Evolutionary conservation across 306 rosid species (phyloP).

Genomic region (Vigna trinervia): DNA sequence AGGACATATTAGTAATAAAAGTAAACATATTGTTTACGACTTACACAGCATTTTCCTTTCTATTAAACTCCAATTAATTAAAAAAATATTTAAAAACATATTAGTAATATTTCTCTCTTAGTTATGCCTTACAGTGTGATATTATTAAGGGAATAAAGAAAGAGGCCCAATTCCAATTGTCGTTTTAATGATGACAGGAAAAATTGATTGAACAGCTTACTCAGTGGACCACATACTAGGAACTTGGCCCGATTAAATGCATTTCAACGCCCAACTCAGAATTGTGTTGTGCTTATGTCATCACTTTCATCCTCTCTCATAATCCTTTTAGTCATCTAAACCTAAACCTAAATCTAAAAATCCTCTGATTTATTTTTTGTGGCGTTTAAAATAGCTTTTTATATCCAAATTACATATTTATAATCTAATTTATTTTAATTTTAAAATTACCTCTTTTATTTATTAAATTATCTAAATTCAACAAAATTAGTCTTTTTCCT

Average conservation of each 20-base stretch:
- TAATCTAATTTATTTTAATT: too few species aligned
- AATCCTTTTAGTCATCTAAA: neutral
- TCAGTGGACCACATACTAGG: neutral
- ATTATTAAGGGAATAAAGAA: neutral
- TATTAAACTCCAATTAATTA: too few species aligned
- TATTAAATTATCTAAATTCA: too few species aligned
- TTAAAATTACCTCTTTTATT: too few species aligned
- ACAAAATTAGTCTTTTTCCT: too few species aligned
- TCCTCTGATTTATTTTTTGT: too few species aligned
- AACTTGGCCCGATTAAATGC: neutral
- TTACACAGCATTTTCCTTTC: too few species aligned
- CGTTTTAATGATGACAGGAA: neutral
- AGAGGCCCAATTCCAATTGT: constrained; percentile 6
- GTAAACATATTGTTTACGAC: too few species aligned
- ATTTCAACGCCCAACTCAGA: neutral
- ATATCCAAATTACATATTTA: too few species aligned
- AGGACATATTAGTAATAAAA: too few species aligned
- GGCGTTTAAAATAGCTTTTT: too few species aligned
- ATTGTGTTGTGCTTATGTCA: neutral
- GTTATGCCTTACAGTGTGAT: neutral
- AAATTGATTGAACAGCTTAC: constrained; percentile 30
- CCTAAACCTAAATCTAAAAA: neutral
- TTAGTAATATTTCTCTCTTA: neutral
- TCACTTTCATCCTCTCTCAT: neutral
- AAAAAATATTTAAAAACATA: too few species aligned